Percentiles rank a stretch among this genome's conserved stretches.
Evolutionary conservation across 2,329 filamentous ascomycete species (phyloP).

Genomic region (Chaetomiaceae sp.): DNA sequence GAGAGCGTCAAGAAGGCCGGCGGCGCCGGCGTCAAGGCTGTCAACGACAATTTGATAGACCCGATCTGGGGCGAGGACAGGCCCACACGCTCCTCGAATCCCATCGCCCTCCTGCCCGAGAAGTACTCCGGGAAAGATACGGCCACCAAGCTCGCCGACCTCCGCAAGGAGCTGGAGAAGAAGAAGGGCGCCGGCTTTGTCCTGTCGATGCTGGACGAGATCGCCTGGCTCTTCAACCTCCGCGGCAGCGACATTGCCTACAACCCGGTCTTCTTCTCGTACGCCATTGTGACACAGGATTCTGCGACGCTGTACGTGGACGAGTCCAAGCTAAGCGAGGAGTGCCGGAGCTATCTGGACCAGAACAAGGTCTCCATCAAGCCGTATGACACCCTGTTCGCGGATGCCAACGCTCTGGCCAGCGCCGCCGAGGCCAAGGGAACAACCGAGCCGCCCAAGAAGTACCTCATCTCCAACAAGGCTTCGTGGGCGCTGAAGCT

Average conservation of each 20-base stretch:
- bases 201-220: conserved; percentile 91
- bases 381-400: conserved; percentile 78
- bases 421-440: conserved; percentile 31
- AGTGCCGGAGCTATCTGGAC: conserved; percentile 65
- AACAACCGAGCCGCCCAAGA: conserved; percentile 42
- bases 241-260: conserved; percentile 93
- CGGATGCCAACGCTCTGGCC: conserved; percentile 65
- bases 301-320: conserved; percentile 81
- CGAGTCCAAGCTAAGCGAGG: conserved; percentile 66
- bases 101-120: conserved; percentile 65
- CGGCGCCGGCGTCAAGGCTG: conserved; percentile 68
- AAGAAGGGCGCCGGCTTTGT: conserved; percentile 84
- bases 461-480: conserved; percentile 81
- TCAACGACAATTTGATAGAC: conserved; percentile 85
- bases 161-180: conserved; percentile 88
- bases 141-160: conserved; percentile 73
- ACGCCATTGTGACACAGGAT: conserved; percentile 77
- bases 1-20: conserved; percentile 86
- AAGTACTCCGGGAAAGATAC: conserved; percentile 80
- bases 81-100: conserved; percentile 70
- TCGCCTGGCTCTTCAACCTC: conserved; percentile 98
- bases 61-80: conserved; percentile 75
- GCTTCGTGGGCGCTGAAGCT: conserved; percentile 90
- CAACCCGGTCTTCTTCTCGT: conserved; percentile 98
- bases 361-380: conserved; percentile 67